Percentiles rank a stretch among this genome's conserved stretches.
Evolutionary conservation across 2,329 filamentous ascomycete species (phyloP).

Genomic region (Monosporascus sp.): DNA sequence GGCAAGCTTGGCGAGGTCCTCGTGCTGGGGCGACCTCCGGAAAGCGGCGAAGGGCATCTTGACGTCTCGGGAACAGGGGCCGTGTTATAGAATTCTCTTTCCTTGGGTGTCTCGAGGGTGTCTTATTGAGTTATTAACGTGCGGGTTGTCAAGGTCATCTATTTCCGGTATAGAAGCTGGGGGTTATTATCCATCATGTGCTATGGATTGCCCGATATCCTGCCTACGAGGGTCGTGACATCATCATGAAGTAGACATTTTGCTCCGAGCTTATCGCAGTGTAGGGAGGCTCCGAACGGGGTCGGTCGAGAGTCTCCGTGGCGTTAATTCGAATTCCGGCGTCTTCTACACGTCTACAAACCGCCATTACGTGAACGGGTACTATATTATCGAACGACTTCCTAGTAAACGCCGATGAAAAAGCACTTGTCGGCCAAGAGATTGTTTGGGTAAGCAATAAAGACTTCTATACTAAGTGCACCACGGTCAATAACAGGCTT

Average conservation of each 20-base stretch:
- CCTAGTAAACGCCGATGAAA: too few species aligned
- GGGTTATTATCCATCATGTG: not conserved
- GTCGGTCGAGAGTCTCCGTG: conserved; percentile 42
- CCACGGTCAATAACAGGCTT: too few species aligned
- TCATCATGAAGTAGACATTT: not conserved
- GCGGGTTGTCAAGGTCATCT: not conserved
- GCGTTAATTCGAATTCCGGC: too few species aligned
- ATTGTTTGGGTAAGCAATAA: too few species aligned
- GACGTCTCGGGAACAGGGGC: not conserved
- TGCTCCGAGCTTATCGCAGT: too few species aligned
- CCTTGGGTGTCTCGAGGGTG: not conserved
- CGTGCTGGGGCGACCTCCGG: conserved; percentile 29
- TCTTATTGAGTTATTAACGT: not conserved
- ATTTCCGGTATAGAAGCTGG: not conserved
- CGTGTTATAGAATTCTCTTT: too few species aligned
- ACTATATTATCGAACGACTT: too few species aligned
- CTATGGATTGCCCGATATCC: not conserved
- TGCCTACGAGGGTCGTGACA: not conserved
- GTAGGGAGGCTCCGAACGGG: conserved; percentile 24
- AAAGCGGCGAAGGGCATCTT: conserved; percentile 28
- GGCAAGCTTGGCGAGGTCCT: conserved; percentile 50
- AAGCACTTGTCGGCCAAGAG: too few species aligned
- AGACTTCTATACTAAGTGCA: too few species aligned
- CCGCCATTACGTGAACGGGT: too few species aligned
- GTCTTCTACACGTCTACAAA: too few species aligned